Base-by-base conservation (phyloP, 176 grass and related monocot species). In the Elaeis guineensis region DNA sequence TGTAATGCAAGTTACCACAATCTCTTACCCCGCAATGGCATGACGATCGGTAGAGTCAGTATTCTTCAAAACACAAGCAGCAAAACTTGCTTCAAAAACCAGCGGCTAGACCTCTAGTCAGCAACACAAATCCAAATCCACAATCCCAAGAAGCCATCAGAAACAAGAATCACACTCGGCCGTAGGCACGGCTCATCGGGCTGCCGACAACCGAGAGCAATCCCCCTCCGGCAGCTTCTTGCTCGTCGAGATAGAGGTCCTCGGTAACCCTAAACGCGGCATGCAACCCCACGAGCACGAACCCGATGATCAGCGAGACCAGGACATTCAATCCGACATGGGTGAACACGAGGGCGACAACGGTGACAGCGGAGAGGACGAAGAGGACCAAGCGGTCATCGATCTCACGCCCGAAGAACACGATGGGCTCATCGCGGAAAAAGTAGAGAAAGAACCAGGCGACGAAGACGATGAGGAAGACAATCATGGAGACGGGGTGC, bases 271-370 rank as follows among this genome's bases (percentile, higher is more conserved):
- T 70, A 70, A 98, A 75, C 0, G 82, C 76, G 6, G 84, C 84
- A 75, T 98, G 93, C 54, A 77, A 19, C 58, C 78, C 79, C 48
- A 98, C 64, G 66, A 92, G 22, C 49, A 63, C 51, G 0, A 76
- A 67, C 1, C 80, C 80, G 56, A 89, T 15, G 63, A 80, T 49
- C 26, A 98, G 66, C 2, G 78, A 85, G 26, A 90, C 81, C 67
- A 98, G 84, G 17, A 98, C 81, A 69, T 91, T 98, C 76, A 90
- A 78, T 11, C 84, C 93, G 0, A 89, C 87, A 53, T 53, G 78
- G 4, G 93, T 85, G 63, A 98, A 83, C 60, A 86, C 63, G 50
- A 98, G 66, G 6, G 60, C 87, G 70, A 92, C 51, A 11, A 98
- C 82, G 0, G 93, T 98, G 52, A 70, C 69, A 0, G 79, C 52